Conservation (phyloP, 2,329 filamentous ascomycete species). For the Trichophyton simii region DNA sequence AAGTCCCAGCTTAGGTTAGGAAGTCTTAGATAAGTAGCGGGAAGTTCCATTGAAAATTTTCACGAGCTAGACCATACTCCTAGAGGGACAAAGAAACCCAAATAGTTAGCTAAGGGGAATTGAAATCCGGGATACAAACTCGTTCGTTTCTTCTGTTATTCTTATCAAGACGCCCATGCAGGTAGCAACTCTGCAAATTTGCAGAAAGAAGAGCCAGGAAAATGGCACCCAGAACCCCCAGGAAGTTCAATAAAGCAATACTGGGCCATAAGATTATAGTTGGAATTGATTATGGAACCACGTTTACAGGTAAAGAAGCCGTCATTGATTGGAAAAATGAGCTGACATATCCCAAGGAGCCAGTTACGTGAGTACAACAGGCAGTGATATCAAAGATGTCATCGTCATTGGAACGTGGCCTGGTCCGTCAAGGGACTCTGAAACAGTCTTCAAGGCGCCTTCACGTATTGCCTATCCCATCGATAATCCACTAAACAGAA, state of each 20-base stretch:
- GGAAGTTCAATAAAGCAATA: too few relatives aligned
- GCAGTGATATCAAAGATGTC: conserved; percentile 13
- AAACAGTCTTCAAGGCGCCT: conserved; percentile 16
- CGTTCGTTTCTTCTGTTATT: too few relatives aligned
- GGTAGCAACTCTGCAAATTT: too few relatives aligned
- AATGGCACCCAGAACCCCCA: neutral
- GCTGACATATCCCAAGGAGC: conserved; percentile 8
- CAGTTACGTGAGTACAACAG: conserved; percentile 13
- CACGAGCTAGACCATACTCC: too few relatives aligned
- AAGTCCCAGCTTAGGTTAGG: too few relatives aligned
- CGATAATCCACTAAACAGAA: conserved; percentile 11
- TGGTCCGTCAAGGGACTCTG: conserved; percentile 8
- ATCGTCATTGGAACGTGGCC: conserved; percentile 18
- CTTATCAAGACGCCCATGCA: too few relatives aligned
- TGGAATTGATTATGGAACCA: conserved; percentile 16
- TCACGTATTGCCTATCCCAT: conserved; percentile 18
- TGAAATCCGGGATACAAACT: too few relatives aligned
- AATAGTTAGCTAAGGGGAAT: too few relatives aligned
- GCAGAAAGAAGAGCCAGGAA: too few relatives aligned
- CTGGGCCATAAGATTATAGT: conserved; percentile 11
- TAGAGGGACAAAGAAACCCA: too few relatives aligned
- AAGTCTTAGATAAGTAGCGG: too few relatives aligned
- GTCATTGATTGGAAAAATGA: neutral
- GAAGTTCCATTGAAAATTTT: too few relatives aligned
- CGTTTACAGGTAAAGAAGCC: conserved; percentile 9